A percentile compares a stretch with the other conserved stretches of the same genome.
Conservation (phyloP, 106 monocot species). For the Allium fistulosum region DNA sequence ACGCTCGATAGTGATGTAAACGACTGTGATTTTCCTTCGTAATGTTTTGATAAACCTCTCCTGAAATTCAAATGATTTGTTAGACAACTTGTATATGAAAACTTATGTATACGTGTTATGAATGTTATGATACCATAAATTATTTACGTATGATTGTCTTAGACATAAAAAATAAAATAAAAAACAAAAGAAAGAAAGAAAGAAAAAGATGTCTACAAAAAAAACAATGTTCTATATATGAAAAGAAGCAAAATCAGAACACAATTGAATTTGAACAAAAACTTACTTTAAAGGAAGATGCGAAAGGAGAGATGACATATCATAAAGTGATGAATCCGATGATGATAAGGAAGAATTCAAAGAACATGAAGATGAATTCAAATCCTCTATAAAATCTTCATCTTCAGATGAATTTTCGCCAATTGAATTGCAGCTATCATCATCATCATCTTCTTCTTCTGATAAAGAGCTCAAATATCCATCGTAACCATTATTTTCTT, state of each 20-base stretch:
- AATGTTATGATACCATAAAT: too few relatives aligned
- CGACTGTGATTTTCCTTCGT: conserved; percentile 56
- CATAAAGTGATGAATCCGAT: conserved; percentile 16
- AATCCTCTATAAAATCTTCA: conserved; percentile 20
- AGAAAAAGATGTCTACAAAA: too few relatives aligned
- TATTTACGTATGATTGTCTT: too few relatives aligned
- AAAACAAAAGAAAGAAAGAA: too few relatives aligned
- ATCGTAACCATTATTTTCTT: conserved; percentile 14
- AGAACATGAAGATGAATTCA: conserved; percentile 4
- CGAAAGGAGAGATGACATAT: conserved; percentile 37
- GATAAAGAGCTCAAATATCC: conserved; percentile 16
- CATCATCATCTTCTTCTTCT: conserved; percentile 11
- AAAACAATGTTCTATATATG: too few relatives aligned
- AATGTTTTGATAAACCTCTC: conserved; percentile 60
- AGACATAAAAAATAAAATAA: too few relatives aligned
- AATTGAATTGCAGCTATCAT: conserved; percentile 7
- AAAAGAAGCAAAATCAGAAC: background rate
- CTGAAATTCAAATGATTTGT: conserved; percentile 8
- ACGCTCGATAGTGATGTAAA: conserved; percentile 46
- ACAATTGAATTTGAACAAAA: background rate
- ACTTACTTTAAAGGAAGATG: conserved; percentile 48
- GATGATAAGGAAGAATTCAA: background rate
- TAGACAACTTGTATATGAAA: too few relatives aligned
- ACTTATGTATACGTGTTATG: too few relatives aligned
- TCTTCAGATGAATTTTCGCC: conserved; percentile 16